Evolutionary conservation across 148 eudicot genomes (phyloP).

Genomic region (Rhododendron henanense): DNA sequence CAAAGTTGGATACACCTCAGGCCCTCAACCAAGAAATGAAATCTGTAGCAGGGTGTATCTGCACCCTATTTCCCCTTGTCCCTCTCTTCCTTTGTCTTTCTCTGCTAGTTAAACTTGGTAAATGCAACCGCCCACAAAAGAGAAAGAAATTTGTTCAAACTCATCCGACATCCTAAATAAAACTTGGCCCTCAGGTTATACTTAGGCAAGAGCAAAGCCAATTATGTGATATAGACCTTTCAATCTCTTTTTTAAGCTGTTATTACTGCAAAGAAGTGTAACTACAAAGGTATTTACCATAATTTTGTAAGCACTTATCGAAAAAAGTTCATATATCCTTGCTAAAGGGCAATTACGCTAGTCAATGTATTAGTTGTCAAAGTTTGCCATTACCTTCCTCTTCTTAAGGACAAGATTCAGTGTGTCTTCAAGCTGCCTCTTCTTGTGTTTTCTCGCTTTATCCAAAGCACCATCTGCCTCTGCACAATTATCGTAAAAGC

Average conservation of each 20-base stretch:
- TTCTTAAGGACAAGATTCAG: conserved; percentile 77
- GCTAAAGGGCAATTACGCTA: background rate
- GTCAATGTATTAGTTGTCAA: background rate
- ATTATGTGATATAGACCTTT: background rate
- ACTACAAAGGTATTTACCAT: background rate
- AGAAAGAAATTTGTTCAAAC: background rate
- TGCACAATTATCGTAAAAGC: conserved; percentile 24
- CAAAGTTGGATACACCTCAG: background rate
- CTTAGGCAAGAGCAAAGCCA: background rate
- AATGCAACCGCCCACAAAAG: background rate
- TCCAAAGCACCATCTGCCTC: conserved; percentile 99
- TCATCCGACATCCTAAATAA: background rate
- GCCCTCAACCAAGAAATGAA: background rate
- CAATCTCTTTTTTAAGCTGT: background rate
- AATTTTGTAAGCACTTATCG: background rate
- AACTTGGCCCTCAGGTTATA: background rate
- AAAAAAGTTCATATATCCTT: background rate
- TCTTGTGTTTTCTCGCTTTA: conserved; percentile 97
- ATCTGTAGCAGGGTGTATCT: background rate
- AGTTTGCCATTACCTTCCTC: conserved; percentile 53
- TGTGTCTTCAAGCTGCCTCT: conserved; percentile 96
- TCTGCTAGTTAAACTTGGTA: background rate
- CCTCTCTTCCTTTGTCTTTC: background rate
- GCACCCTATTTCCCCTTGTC: background rate
- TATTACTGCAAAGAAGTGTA: background rate